A percentile compares a stretch with the other conserved stretches of the same genome.
Evolutionary conservation across 2,329 filamentous ascomycete genomes (phyloP).

Genomic region (Verticillium isaacii): DNA sequence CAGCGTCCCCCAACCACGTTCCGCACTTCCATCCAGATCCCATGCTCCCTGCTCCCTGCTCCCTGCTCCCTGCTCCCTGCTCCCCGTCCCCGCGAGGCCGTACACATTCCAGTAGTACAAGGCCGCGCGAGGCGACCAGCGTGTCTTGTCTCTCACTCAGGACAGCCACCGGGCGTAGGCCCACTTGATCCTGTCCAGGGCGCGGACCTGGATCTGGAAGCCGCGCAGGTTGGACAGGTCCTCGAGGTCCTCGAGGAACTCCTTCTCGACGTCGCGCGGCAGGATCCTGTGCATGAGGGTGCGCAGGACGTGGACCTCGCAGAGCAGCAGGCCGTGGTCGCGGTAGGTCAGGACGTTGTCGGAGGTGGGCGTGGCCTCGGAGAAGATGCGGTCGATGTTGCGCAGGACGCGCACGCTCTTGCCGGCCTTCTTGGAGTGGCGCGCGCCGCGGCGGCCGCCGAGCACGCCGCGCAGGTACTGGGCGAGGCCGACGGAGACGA

Average conservation of each 20-base stretch:
- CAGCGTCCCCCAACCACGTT: background rate
- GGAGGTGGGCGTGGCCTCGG: slow-evolving; percentile 62
- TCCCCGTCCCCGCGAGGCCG: background rate
- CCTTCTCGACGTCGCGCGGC: slow-evolving; percentile 69
- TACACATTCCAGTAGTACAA: background rate
- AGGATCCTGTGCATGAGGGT: slow-evolving; percentile 63
- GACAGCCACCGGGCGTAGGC: slow-evolving; percentile 75
- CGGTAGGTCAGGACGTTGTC: slow-evolving; percentile 81
- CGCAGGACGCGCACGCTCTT: slow-evolving; percentile 74
- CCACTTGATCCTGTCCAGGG: slow-evolving; percentile 83
- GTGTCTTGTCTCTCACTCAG: slow-evolving; percentile 10
- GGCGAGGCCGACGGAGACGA: slow-evolving; percentile 72
- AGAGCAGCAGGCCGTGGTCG: slow-evolving; percentile 84
- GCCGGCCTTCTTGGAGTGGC: slow-evolving; percentile 59
- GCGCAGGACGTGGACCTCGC: slow-evolving; percentile 81
- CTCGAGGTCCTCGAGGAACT: slow-evolving; percentile 84
- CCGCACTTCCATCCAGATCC: background rate
- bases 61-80: too few relatives aligned
- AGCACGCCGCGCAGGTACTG: slow-evolving; percentile 69
- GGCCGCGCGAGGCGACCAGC: background rate
- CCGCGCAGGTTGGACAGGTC: slow-evolving; percentile 82
- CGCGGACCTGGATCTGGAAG: slow-evolving; percentile 70
- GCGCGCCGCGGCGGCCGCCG: slow-evolving; percentile 65
- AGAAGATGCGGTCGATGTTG: slow-evolving; percentile 80
- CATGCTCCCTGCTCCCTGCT: too few relatives aligned